Conservation (phyloP, 208 protist species). For the Leishmania lainsoni region DNA sequence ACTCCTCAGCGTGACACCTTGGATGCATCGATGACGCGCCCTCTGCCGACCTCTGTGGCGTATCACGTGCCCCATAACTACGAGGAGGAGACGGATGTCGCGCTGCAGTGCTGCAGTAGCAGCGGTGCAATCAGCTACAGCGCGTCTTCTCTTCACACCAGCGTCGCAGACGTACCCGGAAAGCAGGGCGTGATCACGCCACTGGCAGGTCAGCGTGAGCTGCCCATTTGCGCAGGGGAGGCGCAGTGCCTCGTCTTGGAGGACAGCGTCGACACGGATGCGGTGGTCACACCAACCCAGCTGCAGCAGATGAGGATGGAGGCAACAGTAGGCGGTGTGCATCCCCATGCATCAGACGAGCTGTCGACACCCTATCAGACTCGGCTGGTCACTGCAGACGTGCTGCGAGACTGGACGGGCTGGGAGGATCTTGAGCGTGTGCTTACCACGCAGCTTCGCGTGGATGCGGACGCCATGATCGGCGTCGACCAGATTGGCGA, state of each 20-base stretch:
- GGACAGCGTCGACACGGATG: conserved; percentile 4
- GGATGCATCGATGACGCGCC: background rate
- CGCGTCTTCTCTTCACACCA: background rate
- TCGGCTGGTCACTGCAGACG: conserved; percentile 54
- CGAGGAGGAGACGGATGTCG: background rate
- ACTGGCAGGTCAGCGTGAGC: background rate
- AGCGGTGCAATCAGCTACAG: conserved; percentile 1
- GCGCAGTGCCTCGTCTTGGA: conserved; percentile 14
- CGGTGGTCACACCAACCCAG: conserved; percentile 5
- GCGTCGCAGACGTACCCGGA: background rate
- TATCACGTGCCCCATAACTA: background rate
- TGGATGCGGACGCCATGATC: conserved; percentile 60
- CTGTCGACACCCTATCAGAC: conserved; percentile 16
- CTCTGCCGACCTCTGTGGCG: background rate
- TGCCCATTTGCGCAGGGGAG: background rate
- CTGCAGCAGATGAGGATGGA: conserved; percentile 9
- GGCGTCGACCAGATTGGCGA: conserved; percentile 62
- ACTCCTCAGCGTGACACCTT: background rate
- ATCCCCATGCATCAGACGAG: background rate
- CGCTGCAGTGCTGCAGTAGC: conserved; percentile 4
- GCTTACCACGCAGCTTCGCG: conserved; percentile 57
- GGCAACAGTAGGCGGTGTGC: background rate
- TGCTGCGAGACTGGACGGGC: conserved; percentile 75
- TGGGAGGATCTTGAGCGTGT: conserved; percentile 80
- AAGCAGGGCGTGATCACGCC: background rate